Evolutionary conservation across 2,329 filamentous ascomycete species (phyloP).

Genomic region (Colletotrichum sp.): DNA sequence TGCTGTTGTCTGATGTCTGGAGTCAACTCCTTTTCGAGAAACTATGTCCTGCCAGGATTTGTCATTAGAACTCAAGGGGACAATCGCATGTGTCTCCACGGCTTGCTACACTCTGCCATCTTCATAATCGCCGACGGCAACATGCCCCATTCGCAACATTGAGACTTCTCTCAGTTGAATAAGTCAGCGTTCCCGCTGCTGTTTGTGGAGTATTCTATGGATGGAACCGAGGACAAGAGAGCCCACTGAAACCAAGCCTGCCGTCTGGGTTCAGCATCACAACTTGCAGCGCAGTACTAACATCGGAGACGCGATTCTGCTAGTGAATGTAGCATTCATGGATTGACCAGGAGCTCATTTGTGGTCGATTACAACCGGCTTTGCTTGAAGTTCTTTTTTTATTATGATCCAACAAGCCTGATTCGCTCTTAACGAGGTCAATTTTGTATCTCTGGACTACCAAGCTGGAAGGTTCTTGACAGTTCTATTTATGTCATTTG

Average conservation of each 20-base stretch:
- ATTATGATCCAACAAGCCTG: too few species aligned
- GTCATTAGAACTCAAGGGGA: background rate
- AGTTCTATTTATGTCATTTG: background rate
- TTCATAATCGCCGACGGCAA: too few species aligned
- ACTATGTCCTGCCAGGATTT: background rate
- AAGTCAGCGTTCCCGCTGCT: fast-evolving
- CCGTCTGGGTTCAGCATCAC: background rate
- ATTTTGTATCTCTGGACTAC: background rate
- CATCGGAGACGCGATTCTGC: background rate
- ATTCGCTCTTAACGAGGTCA: too few species aligned
- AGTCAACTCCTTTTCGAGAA: background rate
- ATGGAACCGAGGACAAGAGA: background rate
- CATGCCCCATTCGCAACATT: background rate
- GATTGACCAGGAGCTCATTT: background rate
- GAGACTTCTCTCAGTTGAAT: background rate
- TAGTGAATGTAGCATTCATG: background rate
- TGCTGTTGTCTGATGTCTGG: fast-evolving
- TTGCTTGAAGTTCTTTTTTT: background rate
- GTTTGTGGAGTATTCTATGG: background rate
- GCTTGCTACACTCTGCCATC: too few species aligned
- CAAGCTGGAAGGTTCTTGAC: background rate
- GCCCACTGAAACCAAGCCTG: background rate
- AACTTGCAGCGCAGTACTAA: background rate
- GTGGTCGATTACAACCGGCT: background rate
- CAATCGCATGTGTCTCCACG: too few species aligned